Evolutionary conservation across 164 flowering plant species (phyloP), one percentile per base, ranked within the genome.

Genomic region (Umbellularia californica): DNA sequence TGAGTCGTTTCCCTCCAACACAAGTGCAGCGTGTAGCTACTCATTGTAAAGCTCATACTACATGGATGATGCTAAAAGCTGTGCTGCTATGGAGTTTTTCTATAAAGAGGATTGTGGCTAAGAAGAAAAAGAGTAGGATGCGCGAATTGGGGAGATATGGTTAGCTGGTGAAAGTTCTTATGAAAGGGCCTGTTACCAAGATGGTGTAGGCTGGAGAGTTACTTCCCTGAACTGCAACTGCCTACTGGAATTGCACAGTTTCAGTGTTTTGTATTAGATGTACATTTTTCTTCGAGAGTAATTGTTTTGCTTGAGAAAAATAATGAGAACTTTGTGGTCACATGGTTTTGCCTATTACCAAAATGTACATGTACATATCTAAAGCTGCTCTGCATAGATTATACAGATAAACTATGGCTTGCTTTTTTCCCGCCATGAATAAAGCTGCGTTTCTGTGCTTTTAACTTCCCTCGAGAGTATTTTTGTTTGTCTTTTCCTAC

Each of bases 41-140:
- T 28, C 20, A 20, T 67, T 33, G n/a, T 67, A 67, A 67, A 17
- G 69, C 69, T 67, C 83, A 84, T 63, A 83, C 75, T 64, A 85
- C 87, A 70, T 91, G 95, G 95, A 82, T 58, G 51, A 83, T 82
- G 79, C 74, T 91, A 17, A 83, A 41, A 28, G 77, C 82, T 28
- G 85, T 89, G 76, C 73, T 89, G 35, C 84, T 79, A 77, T 90
- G 89, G 83, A 67, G 2, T 33, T 67, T 67, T 30, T 67, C 69
- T 17, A 67, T 67, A 28, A 67, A 30, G 69, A 67, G 69, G 69
- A 79, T 76, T 73, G 69, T 76, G 23, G 72, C 76, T 50, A 74
- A 28, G 73, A 76, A 72, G 19, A 81, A 77, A 68, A 78, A 65
- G 72, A 71, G 51, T 27, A 65, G 24, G 72, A 70, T 58, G 25